phyloP scores from a whole-genome alignment of 2,329 filamentous ascomycete genomes.

The Dactylellina parvicollis region DNA sequence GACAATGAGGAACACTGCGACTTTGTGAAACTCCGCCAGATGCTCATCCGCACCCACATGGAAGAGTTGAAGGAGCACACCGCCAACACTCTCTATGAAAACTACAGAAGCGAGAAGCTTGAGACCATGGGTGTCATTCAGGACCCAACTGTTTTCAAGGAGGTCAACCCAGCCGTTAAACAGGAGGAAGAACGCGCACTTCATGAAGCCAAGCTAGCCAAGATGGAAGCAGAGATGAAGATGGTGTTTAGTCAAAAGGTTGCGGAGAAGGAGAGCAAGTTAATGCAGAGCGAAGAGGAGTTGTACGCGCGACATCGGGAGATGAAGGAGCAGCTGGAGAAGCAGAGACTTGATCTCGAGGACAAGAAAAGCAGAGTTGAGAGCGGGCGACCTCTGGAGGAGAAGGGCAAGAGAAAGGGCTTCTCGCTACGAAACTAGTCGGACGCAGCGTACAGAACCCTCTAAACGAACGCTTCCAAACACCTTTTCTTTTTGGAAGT shows the following conservation, averaged over 20 bases:
- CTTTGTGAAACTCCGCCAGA: conserved; percentile 99
- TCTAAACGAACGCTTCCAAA: conserved; percentile 25
- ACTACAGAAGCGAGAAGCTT: conserved; percentile 99
- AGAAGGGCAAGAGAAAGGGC: conserved; percentile 98
- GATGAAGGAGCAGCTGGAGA: conserved; percentile 99
- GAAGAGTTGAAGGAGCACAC: conserved; percentile 99
- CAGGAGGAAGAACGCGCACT: conserved; percentile 98
- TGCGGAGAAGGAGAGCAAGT: conserved; percentile 98
- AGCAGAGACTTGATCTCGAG: conserved; percentile 92
- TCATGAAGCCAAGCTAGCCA: conserved; percentile 99
- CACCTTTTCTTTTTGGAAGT: background rate
- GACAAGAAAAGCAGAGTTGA: conserved; percentile 98
- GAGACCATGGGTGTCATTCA: conserved; percentile 98
- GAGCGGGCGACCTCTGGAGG: conserved; percentile 92
- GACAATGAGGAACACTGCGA: conserved; percentile 99
- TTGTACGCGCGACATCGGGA: conserved; percentile 96
- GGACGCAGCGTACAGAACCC: conserved; percentile 50
- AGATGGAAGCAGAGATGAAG: conserved; percentile 99
- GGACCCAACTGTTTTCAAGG: conserved; percentile 99
- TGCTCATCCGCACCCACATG: conserved; percentile 99
- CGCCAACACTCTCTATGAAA: conserved; percentile 98
- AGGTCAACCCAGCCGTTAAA: conserved; percentile 99
- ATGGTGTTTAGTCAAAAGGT: conserved; percentile 99
- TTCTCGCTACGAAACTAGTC: conserved; percentile 89
- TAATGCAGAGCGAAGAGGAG: conserved; percentile 99